Base-by-base conservation (phyloP, 768 basidiomycete species). In the Leccinum variicolor region DNA sequence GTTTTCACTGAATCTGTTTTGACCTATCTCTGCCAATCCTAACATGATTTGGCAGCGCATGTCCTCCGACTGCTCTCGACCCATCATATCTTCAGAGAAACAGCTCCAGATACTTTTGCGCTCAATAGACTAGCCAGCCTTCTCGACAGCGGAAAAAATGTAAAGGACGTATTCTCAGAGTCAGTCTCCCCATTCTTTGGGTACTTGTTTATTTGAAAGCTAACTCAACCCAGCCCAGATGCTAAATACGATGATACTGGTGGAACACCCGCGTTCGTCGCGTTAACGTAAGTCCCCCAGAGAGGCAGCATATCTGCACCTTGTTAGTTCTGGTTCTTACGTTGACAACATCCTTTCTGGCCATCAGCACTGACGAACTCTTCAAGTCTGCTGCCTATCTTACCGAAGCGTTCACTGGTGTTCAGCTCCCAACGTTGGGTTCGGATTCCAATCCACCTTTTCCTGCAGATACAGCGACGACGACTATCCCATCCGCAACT, bases 351-450 rank as follows among this genome's bases (percentile, higher is more conserved):
- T 56, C 21, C 28, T 54, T 48, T 52, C 23, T 36, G 10, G 31
- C 34, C 15, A 45, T 11, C 58, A 91, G 89, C 61, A 80, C 86
- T 6, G 89, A 92, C 64, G 90, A 92, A 65, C 79, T 90, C 41
- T 82, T 84, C 75, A 91, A 91, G 71, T 79, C 88, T 1, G 83
- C 87, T 11, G 84, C 86, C 6, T 90, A 87, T 63, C 78, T 92
- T 55, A 86, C 89, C 0, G 90, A 92, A 65, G 80, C 84, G 13
- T 84, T 84, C 26, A 73, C 67, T 29, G 69, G 71, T 15, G 63
- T 64, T n/a, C 69, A 64, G 19, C 59, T 69, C 7, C 63, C 65
- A 41, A n/a, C 51, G 46, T 53, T 45, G 31, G 3, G 45, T 9
- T 46, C 54, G 23, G 19, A 46, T 45, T 8, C 56, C 43, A 56